Evolutionary conservation across 164 flowering plant genomes (phyloP).

Genomic region (Vitis rotundifolia): DNA sequence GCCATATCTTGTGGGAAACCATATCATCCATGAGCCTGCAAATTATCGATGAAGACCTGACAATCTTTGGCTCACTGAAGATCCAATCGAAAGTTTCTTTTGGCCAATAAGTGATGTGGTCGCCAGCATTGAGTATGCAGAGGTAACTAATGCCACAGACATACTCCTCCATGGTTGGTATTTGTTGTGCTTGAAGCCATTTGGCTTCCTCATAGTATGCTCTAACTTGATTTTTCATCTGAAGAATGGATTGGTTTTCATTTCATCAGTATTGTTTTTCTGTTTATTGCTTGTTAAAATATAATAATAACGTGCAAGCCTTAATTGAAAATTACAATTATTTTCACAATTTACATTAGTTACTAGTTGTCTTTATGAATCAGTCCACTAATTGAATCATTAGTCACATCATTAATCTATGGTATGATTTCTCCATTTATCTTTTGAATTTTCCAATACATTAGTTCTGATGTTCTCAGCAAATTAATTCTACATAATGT

Average conservation of each 20-base stretch:
- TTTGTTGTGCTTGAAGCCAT: conserved; percentile 22
- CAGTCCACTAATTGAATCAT: too few relatives aligned
- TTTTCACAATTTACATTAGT: too few relatives aligned
- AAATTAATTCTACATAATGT: too few relatives aligned
- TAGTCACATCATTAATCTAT: too few relatives aligned
- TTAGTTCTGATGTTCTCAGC: too few relatives aligned
- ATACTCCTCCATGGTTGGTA: conserved; percentile 35
- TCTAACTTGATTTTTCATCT: conserved; percentile 22
- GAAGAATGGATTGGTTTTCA: neutral
- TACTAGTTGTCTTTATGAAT: too few relatives aligned
- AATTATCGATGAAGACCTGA: conserved; percentile 3
- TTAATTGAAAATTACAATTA: neutral
- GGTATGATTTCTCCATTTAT: too few relatives aligned
- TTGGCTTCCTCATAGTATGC: conserved; percentile 28
- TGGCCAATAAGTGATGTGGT: conserved; percentile 26
- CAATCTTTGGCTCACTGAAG: neutral
- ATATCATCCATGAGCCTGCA: conserved; percentile 20
- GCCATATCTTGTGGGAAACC: conserved; percentile 8
- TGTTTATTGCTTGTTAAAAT: neutral
- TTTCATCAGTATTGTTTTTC: neutral
- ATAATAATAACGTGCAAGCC: neutral
- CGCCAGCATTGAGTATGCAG: conserved; percentile 6
- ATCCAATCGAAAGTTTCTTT: conserved; percentile 36
- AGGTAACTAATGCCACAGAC: conserved; percentile 4
- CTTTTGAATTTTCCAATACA: too few relatives aligned